phyloP scores from a whole-genome alignment of 2,329 filamentous ascomycete genomes.

The Neospermospora avenae region DNA sequence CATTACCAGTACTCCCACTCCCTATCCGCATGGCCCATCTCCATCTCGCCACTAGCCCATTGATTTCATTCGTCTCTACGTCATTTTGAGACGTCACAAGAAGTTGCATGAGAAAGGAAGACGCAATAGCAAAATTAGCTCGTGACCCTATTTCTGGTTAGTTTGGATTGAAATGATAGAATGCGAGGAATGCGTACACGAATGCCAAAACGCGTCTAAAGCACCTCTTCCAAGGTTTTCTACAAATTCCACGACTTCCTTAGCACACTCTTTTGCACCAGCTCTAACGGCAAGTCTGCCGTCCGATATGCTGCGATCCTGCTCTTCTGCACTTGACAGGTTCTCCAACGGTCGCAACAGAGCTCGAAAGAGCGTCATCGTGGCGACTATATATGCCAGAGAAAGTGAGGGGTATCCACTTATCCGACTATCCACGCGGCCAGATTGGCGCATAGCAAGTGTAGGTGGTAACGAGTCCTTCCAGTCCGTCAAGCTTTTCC shows the following conservation, averaged over 20 bases:
- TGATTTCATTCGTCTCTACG: constrained; percentile 30
- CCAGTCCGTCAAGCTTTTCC: constrained; percentile 33
- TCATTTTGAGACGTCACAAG: constrained; percentile 30
- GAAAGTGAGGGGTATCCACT: constrained; percentile 34
- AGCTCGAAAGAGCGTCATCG: constrained; percentile 37
- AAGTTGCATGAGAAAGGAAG: constrained; percentile 35
- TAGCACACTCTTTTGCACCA: constrained; percentile 33
- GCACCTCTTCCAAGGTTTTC: constrained; percentile 31
- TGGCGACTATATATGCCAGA: constrained; percentile 36
- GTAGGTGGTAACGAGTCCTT: constrained; percentile 33
- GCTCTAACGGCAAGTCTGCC: constrained; percentile 29
- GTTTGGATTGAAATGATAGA: neutral
- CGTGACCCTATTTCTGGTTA: constrained; percentile 29
- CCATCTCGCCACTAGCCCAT: constrained; percentile 31
- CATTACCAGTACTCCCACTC: constrained; percentile 26
- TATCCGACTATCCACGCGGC: constrained; percentile 26
- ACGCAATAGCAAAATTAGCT: constrained; percentile 35
- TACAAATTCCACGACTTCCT: constrained; percentile 35
- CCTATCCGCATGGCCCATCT: constrained; percentile 33
- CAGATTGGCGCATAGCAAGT: constrained; percentile 23
- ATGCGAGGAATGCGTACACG: constrained; percentile 21
- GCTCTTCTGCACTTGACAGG: constrained; percentile 26
- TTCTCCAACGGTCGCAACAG: constrained; percentile 35
- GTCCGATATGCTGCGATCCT: constrained; percentile 24
- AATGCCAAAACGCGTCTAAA: constrained; percentile 35